Base-by-base conservation (phyloP, 371 early-diverging fungal genomes). In the Catenaria anguillulae region DNA sequence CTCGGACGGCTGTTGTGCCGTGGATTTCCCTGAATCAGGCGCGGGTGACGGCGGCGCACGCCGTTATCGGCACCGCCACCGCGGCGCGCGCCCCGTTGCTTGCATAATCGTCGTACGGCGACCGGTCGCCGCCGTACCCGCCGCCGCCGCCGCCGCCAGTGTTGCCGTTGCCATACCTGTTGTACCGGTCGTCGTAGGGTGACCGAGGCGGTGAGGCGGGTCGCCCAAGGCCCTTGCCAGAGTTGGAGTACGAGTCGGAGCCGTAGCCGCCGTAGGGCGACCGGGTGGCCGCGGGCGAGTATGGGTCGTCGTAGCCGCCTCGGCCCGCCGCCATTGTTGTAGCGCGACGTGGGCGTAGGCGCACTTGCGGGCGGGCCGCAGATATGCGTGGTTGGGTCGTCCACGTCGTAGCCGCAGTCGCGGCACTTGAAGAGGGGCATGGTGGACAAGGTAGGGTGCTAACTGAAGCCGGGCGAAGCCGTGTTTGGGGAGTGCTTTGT, bases 371-470 rank as follows among this genome's bases (percentile, higher is more conserved):
- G n/a, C n/a, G 17, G 55, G 55, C 36, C 15, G 36, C 58, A 58
- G 13, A 15, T 23, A 36, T 58, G 58, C 31, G 33, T 31, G 24
- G 36, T 42, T 26, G 58, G 58, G 58, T 58, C 58, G 21, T 58
- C 58, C 17, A 58, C 58, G 26, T 31, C 36, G 17, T 13, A 15
- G 24, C 58, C 58, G 42, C 58, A 58, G 36, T 58, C 58, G 13
- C 36, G n/a, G 58, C 58, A 58, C 43, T 58, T 58, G 58, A 58
- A 58, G 29, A 50, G 26, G 21, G 29, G 29, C 52, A 50, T 50
- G 29, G 45, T n/a, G n/a, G n/a, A n/a, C n/a, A n/a, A n/a, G n/a
- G n/a, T n/a, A n/a, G n/a, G n/a, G n/a, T n/a, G n/a, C n/a, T n/a
- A n/a, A n/a, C n/a, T n/a, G n/a, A n/a, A n/a, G n/a, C n/a, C n/a